Evolutionary conservation across 140 eudicot genomes (phyloP), one percentile per base, ranked within the genome.

Genomic region (Cichorium intybus): DNA sequence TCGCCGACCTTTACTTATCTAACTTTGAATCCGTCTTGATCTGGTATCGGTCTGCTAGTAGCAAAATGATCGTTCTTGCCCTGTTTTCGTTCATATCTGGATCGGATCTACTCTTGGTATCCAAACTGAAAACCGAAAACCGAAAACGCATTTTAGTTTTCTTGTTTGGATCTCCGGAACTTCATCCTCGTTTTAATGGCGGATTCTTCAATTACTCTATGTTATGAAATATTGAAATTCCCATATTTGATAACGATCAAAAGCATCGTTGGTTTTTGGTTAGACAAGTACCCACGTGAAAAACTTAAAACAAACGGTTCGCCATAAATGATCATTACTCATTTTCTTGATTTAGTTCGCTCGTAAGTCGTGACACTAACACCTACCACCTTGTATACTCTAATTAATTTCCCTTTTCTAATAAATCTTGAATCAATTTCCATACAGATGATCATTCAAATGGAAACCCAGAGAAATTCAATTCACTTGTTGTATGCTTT

Each of bases 401-500:
- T 12, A 23, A n/a, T 54, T 55, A 68, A 16, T 39, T 33, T 33
- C 18, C 26, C 23, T 4, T 66, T 61, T 54, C 3, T 35, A 34
- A 55, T 27, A 64, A n/a, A 65, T 26, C 8, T 10, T 49, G 23
- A 62, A 68, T 9, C 49, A 20, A n/a, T 64, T 37, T 69, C 16
- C 56, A n/a, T 41, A 51, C 67, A 79, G 92, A 76, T 72, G 65
- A 72, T 52, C 47, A 75, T 69, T 64, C 69, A 16, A 77, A 82
- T 52, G 87, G 84, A 35, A 66, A 53, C 34, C 47, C 77, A 51
- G 31, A 47, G 20, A 51, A 49, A 12, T 43, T 47, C 6, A 22
- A 69, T 48, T 74, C 82, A 43, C 80, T 87, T 18, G 95, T 87
- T 15, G 87, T 90, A 51, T 90, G 97, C 60, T 90, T 90, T 55